Percentiles rank a stretch among this genome's conserved stretches.
Evolutionary conservation across 2,329 filamentous ascomycete genomes (phyloP).

Genomic region (Fusarium irregulare): DNA sequence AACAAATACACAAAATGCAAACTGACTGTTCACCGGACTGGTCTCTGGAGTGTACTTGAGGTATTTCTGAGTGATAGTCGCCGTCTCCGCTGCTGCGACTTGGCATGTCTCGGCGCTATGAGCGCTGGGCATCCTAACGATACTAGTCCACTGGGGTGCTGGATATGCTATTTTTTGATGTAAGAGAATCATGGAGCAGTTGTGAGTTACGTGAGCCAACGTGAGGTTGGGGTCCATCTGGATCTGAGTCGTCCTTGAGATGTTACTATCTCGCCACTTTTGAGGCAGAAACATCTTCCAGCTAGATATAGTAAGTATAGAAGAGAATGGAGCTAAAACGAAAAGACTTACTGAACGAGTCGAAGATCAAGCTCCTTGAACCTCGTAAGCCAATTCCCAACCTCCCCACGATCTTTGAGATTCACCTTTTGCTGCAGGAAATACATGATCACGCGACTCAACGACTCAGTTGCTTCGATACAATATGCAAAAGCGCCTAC

Average conservation of each 20-base stretch:
- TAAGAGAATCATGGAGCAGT: constrained; percentile 61
- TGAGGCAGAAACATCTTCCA: constrained; percentile 51
- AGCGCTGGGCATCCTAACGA: constrained; percentile 53
- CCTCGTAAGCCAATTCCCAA: constrained; percentile 57
- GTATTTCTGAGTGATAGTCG: constrained; percentile 60
- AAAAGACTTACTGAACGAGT: constrained; percentile 54
- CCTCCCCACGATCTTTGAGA: constrained; percentile 52
- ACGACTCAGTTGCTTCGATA: constrained; percentile 59
- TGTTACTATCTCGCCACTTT: constrained; percentile 52
- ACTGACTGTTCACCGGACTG: constrained; percentile 49
- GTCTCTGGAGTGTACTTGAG: constrained; percentile 51
- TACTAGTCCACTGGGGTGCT: constrained; percentile 42
- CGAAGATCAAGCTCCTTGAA: constrained; percentile 62
- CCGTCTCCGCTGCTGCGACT: constrained; percentile 58
- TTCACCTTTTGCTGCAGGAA: constrained; percentile 59
- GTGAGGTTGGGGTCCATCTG: constrained; percentile 63
- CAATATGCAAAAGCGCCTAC: constrained; percentile 60
- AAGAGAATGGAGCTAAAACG: accelerated
- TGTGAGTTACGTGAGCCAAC: constrained; percentile 61
- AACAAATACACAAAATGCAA: constrained; percentile 60
- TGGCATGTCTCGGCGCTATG: constrained; percentile 63
- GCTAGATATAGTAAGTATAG: background rate
- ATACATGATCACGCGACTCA: constrained; percentile 58
- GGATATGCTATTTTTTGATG: constrained; percentile 63
- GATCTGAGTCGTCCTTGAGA: no score